Percentiles rank a stretch among this genome's conserved stretches.
Conservation (phyloP, 1,284 basidiomycete species). For the Leucoagaricus sp. region DNA sequence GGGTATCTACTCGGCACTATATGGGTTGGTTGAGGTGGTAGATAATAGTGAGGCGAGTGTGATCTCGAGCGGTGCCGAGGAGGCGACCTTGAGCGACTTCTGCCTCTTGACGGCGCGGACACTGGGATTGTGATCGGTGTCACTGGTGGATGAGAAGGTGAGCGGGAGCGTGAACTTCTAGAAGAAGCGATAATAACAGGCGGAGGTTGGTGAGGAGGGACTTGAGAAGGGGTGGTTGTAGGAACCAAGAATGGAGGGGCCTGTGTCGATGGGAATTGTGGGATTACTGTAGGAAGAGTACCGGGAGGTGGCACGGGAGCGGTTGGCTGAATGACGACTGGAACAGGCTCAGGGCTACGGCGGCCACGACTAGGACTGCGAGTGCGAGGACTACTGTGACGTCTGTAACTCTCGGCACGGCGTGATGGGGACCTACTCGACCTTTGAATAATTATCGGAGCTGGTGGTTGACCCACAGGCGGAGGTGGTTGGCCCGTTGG, state of each 20-base stretch:
- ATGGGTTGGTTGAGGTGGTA: conserved; percentile 8
- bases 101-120: conserved; percentile 19
- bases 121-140: conserved; percentile 10
- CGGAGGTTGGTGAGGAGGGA: background rate
- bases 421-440: conserved; percentile 15
- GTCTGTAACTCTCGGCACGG: conserved; percentile 14
- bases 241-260: conserved; percentile 16
- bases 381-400: conserved; percentile 1
- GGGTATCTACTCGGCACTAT: conserved; percentile 5
- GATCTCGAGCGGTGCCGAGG: conserved; percentile 26
- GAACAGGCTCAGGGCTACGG: conserved; percentile 2
- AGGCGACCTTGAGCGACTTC: conserved; percentile 10
- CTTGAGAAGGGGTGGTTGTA: conserved; percentile 3
- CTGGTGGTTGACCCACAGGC: too few species aligned
- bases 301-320: conserved; percentile 14
- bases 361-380: conserved; percentile 16
- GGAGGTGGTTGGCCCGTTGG: background rate
- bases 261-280: conserved; percentile 1
- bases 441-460: conserved; percentile 8
- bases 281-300: conserved; percentile 15
- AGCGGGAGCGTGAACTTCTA: background rate
- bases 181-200: background rate
- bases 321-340: conserved; percentile 24
- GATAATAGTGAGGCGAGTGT: conserved; percentile 28
- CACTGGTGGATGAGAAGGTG: conserved; percentile 5